phyloP scores from a whole-genome alignment of 2,329 filamentous ascomycete genomes.

The Fusarium clavum region DNA sequence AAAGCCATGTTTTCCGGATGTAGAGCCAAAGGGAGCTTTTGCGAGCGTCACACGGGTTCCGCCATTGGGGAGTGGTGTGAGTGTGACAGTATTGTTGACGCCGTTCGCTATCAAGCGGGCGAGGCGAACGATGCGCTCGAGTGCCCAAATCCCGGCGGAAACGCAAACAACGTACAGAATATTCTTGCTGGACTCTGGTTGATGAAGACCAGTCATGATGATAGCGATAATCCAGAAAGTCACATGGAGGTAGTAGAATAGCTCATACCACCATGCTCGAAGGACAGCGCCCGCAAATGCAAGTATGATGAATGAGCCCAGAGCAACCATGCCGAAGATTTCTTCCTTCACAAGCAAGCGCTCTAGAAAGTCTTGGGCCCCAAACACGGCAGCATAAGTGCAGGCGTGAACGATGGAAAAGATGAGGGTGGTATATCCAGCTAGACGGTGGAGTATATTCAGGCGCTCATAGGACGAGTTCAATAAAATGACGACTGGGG shows the following conservation, averaged over 20 bases:
- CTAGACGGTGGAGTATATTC: constrained; percentile 67
- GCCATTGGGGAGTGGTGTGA: constrained; percentile 65
- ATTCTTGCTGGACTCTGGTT: constrained; percentile 58
- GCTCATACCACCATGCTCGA: constrained; percentile 64
- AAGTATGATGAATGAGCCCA: constrained; percentile 59
- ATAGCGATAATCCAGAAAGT: constrained; percentile 61
- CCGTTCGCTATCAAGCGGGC: constrained; percentile 57
- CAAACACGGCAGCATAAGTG: constrained; percentile 58
- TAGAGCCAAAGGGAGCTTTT: constrained; percentile 59
- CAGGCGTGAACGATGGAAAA: constrained; percentile 60
- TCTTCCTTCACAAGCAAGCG: constrained; percentile 54
- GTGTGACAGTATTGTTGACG: constrained; percentile 62
- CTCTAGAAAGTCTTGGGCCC: constrained; percentile 38
- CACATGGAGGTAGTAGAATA: constrained; percentile 67
- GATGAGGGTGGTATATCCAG: constrained; percentile 62
- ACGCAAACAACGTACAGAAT: constrained; percentile 57
- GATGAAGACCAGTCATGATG: constrained; percentile 63
- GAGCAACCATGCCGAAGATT: constrained; percentile 62
- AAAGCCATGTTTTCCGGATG: constrained; percentile 71
- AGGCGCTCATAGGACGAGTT: constrained; percentile 69
- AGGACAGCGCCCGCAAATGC: constrained; percentile 57
- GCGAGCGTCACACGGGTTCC: constrained; percentile 66
- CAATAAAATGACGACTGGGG: constrained; percentile 64
- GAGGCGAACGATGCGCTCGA: constrained; percentile 63
- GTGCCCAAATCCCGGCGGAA: constrained; percentile 60